phyloP scores from a whole-genome alignment of 768 basidiomycete genomes.

The Lenzites betulinus region DNA sequence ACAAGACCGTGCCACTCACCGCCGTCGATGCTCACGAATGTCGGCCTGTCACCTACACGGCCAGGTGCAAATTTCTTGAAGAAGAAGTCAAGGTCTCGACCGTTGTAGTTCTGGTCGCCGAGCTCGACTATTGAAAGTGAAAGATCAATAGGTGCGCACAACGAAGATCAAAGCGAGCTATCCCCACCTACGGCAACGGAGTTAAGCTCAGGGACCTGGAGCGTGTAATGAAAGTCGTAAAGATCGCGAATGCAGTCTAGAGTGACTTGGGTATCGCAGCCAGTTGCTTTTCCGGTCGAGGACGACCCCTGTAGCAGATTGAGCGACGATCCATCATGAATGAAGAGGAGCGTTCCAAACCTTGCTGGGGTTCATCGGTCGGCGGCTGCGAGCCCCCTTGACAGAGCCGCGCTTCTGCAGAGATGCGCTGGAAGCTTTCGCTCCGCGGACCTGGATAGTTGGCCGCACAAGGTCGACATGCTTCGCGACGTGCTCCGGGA shows the following conservation, averaged over 20 bases:
- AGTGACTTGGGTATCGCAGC: conserved; percentile 29
- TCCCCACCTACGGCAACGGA: conserved; percentile 26
- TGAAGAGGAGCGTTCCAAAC: too few species aligned
- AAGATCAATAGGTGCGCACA: too few species aligned
- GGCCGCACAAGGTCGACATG: conserved; percentile 72
- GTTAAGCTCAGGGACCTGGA: neutral
- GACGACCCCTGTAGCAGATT: too few species aligned
- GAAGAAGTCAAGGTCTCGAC: conserved; percentile 45
- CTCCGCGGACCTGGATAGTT: conserved; percentile 60
- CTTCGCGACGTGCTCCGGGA: conserved; percentile 57
- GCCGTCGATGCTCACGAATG: conserved; percentile 33
- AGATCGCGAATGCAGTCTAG: conserved; percentile 32
- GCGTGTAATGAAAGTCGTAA: conserved; percentile 30
- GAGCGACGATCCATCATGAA: too few species aligned
- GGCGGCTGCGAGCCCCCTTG: too few species aligned
- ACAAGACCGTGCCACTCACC: conserved; percentile 30
- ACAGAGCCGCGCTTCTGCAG: neutral
- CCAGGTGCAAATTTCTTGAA: conserved; percentile 39
- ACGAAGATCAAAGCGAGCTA: neutral
- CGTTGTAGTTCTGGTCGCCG: conserved; percentile 42
- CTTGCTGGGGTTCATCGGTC: too few species aligned
- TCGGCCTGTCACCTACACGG: conserved; percentile 42
- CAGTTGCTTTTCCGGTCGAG: neutral
- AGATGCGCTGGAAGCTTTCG: neutral
- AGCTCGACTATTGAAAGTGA: conserved; percentile 38